Conservation (phyloP, 1,139 yeast species). For the Meyerozyma sp. region DNA sequence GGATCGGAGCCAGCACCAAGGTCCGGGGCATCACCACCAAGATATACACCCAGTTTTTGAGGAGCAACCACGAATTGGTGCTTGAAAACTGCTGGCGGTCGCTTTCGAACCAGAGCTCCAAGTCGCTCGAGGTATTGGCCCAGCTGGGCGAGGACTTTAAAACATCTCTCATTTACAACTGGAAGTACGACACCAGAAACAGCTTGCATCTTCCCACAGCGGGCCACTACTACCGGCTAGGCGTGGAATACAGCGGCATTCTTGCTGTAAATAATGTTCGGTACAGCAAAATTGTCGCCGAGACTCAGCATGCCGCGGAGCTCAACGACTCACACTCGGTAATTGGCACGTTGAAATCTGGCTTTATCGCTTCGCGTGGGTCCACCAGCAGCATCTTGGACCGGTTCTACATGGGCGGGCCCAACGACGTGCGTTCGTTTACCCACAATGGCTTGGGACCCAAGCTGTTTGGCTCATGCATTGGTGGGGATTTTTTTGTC, state of each 20-base stretch:
- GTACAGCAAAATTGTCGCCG: constrained; percentile 44
- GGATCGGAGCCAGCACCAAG: constrained; percentile 57
- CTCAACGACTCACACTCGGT: constrained; percentile 25
- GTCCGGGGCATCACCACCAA: constrained; percentile 57
- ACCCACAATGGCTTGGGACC: constrained; percentile 83
- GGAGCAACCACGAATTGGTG: constrained; percentile 51
- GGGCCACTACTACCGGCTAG: constrained; percentile 52
- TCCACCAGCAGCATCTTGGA: constrained; percentile 16
- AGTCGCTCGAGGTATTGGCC: constrained; percentile 26
- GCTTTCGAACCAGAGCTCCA: constrained; percentile 40
- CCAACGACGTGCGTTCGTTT: constrained; percentile 78
- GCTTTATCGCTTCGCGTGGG: constrained; percentile 39
- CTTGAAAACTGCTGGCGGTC: constrained; percentile 64
- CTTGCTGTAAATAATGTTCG: constrained; percentile 20
- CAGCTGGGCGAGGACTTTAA: constrained; percentile 63
- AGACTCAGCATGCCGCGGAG: constrained; percentile 36
- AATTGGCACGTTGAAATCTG: constrained; percentile 44
- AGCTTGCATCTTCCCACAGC: constrained; percentile 47
- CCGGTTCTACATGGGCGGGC: constrained; percentile 29
- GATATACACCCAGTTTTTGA: constrained; percentile 26
- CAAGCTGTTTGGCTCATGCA: constrained; percentile 48
- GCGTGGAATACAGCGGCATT: constrained; percentile 55
- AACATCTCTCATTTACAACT: constrained; percentile 48
- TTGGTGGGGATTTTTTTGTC: constrained; percentile 79
- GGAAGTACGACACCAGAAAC: constrained; percentile 55